phyloP scores from a whole-genome alignment of 495 filamentous ascomycete species.

The Tuber aestivum region DNA sequence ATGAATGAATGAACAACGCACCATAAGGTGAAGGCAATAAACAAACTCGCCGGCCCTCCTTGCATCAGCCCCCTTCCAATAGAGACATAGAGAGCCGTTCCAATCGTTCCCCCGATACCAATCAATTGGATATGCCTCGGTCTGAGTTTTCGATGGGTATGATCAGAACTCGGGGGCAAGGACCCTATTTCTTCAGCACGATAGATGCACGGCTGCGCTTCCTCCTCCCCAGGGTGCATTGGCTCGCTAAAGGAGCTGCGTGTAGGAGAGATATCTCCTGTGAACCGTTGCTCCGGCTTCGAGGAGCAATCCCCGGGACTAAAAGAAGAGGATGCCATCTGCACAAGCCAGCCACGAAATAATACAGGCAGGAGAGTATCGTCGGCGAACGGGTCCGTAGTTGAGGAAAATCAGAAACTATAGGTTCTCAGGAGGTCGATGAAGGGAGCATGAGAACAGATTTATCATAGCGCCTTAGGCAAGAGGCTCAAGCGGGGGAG shows the following conservation, averaged over 20 bases:
- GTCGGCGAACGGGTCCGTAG: background rate
- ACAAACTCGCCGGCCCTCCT: slow-evolving; percentile 69
- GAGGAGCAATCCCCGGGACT: background rate
- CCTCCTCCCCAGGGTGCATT: background rate
- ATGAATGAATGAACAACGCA: slow-evolving; percentile 43
- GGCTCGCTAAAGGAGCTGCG: background rate
- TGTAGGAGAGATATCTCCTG: background rate
- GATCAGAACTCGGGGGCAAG: slow-evolving; percentile 23
- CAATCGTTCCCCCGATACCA: slow-evolving; percentile 70
- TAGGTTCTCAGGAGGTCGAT: background rate
- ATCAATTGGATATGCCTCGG: slow-evolving; percentile 50
- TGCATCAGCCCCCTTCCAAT: slow-evolving; percentile 63
- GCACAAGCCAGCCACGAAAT: background rate
- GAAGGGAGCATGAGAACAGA: background rate
- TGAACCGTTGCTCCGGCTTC: background rate
- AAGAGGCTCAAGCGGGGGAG: background rate
- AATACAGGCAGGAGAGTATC: background rate
- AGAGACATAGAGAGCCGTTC: slow-evolving; percentile 72
- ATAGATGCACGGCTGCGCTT: background rate
- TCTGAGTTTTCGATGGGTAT: slow-evolving; percentile 36
- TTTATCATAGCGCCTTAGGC: background rate
- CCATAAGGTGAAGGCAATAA: slow-evolving; percentile 71
- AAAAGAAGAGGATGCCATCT: background rate
- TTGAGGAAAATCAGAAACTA: background rate
- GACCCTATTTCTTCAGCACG: slow-evolving; percentile 8